These are phyloP conservation scores for Nemania sp. DNA, from an alignment of 2,329 filamentous ascomycete species.

Conservation along the genomic window DNA sequence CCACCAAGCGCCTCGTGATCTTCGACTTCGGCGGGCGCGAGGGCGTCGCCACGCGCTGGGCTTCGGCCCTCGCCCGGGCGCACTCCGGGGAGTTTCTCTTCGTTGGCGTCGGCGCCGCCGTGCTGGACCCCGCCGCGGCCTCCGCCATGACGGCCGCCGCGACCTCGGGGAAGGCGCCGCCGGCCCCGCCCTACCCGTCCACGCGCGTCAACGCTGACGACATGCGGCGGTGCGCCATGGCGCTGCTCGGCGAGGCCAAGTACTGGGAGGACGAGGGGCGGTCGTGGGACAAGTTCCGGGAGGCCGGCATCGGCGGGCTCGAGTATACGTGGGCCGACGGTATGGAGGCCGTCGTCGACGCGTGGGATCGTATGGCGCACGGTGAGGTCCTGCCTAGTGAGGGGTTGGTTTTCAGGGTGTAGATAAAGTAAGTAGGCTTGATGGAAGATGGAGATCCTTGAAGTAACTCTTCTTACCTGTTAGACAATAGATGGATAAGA, in stretches of 20 bases:
- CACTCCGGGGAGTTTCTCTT: constrained; percentile 15
- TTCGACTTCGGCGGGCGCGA: constrained; percentile 40
- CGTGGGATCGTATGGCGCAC: constrained; percentile 36
- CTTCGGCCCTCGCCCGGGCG: constrained; percentile 17
- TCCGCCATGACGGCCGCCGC: no score
- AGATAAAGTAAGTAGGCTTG: neutral
- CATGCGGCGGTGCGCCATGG: constrained; percentile 32
- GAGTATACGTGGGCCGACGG: constrained; percentile 36
- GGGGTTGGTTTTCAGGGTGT: constrained; percentile 39
- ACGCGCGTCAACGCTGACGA: constrained; percentile 31
- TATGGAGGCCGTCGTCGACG: constrained; percentile 35
- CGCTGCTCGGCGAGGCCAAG: constrained; percentile 30
- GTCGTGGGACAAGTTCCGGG: constrained; percentile 31
- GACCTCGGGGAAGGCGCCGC: no score
- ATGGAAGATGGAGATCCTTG: no score
- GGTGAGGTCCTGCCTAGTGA: constrained; percentile 35
- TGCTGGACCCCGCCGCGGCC: constrained; percentile 22
- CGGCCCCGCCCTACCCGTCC: constrained; percentile 6
- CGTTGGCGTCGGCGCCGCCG: constrained; percentile 31
- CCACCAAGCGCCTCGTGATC: constrained; percentile 28
- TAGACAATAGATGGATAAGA: no score
- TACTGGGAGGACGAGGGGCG: constrained; percentile 29
- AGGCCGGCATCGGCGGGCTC: constrained; percentile 32
- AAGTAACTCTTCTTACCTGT: no score
- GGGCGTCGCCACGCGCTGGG: constrained; percentile 31